Evolutionary conservation across 441 rosid species (phyloP).

Genomic region (Populus hybrid): DNA sequence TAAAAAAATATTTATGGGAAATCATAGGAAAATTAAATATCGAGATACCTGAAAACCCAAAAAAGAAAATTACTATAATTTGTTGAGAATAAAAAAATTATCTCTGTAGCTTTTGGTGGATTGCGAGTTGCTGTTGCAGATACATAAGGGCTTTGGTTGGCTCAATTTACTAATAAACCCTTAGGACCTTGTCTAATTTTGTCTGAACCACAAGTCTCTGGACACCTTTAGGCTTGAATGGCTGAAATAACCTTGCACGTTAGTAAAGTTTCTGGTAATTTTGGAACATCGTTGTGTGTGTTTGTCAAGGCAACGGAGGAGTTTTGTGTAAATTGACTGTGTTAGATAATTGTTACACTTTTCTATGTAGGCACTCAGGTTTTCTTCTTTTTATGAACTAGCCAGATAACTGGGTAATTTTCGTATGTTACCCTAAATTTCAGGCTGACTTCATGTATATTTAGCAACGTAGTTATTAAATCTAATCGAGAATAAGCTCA

Average conservation of each 20-base stretch:
- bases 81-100: background rate
- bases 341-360: background rate
- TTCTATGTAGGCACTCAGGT: background rate
- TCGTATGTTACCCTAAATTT: background rate
- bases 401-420: background rate
- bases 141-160: slow-evolving; percentile 20
- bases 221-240: background rate
- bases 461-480: too few relatives aligned
- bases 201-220: background rate
- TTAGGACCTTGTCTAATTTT: slow-evolving; percentile 19
- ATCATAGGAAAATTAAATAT: slow-evolving; percentile 7
- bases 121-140: slow-evolving; percentile 38
- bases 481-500: too few relatives aligned
- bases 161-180: slow-evolving; percentile 25
- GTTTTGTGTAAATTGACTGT: slow-evolving; percentile 10
- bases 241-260: background rate
- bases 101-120: slow-evolving; percentile 29
- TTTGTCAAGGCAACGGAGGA: background rate
- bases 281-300: background rate
- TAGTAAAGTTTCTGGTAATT: background rate
- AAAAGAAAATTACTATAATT: slow-evolving; percentile 1
- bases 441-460: background rate
- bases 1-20: slow-evolving; percentile 1
- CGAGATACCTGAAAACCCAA: slow-evolving; percentile 31
- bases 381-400: background rate